Evolutionary conservation across 768 basidiomycete genomes (phyloP), one percentile per base, ranked within the genome.

Genomic region (Naganishia vishniacii): DNA sequence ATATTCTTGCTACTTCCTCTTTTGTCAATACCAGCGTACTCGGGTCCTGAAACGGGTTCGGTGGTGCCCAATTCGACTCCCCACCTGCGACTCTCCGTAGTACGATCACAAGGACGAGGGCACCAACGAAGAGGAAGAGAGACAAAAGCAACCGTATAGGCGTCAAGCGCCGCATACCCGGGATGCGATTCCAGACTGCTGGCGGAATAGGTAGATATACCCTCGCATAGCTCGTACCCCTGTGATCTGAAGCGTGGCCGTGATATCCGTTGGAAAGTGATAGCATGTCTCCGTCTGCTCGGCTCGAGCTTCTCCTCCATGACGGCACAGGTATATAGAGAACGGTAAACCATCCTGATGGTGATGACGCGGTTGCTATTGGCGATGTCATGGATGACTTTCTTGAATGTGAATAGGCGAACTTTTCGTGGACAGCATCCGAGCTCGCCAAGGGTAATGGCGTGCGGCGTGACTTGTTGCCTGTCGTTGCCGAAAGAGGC

Each of bases 1-100:
- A 98, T 77, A 99, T 89, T 62, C 86, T 82, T 71, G 88, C 88
- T 44, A 95, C 74, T 72, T 97, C 91, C 63, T 88, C 76, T 25
- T 67, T 66, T 1, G 70, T 70, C 18, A 80, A 66, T 23, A 80
- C 75, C 48, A 69, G 59, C 23, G 77, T 77, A 59, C 71, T 69
- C 4, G 75, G 74, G 61, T 78, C 78, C 53, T 46, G 53, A 15
- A 56, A 56, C 53, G 53, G 53, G 40, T 56, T 56, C 53, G 53
- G 53, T 26, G 53, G 53, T 13, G 28, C 64, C 65, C 65, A 79
- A 78, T 11, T 77, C 76, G 31, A 71, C 69, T 28, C 67, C 66
- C 75, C 75, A 74, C 0, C 69, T 70, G 42, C 45, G 51, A 26
- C 68, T 64, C 9, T 68, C 68, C 23, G 73, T 71, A 26, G 29